Conservation (phyloP, 2,329 filamentous ascomycete genomes). For the Lasiodiplodia theobromae region DNA sequence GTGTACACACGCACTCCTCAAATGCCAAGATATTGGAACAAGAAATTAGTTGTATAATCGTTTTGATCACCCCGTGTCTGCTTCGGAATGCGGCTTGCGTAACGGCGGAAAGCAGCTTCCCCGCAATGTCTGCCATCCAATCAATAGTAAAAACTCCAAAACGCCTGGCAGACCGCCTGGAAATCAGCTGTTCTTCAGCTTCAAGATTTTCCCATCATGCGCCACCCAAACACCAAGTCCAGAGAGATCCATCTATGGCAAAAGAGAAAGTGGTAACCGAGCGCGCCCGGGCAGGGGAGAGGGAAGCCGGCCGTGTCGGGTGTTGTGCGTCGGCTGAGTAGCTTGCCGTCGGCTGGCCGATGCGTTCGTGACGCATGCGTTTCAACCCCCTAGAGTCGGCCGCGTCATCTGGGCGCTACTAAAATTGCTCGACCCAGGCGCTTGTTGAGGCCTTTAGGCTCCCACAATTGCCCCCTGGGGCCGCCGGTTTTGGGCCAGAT, state of each 20-base stretch:
- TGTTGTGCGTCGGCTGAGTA: background rate
- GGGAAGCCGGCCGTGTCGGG: background rate
- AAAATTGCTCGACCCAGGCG: background rate
- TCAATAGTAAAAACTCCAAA: constrained; percentile 11
- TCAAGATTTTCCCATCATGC: constrained; percentile 15
- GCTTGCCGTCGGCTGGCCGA: constrained; percentile 9
- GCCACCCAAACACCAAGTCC: constrained; percentile 21
- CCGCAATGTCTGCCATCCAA: constrained; percentile 9
- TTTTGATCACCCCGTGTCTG: constrained; percentile 10
- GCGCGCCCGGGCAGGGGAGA: constrained; percentile 2
- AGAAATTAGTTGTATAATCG: constrained; percentile 25
- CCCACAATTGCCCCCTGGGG: constrained; percentile 1
- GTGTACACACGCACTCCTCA: constrained; percentile 15
- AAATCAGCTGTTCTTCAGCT: constrained; percentile 14
- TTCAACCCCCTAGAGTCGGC: constrained; percentile 6
- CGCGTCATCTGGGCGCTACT: constrained; percentile 22
- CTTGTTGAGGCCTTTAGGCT: background rate
- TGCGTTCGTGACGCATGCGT: background rate
- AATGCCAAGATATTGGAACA: constrained; percentile 2
- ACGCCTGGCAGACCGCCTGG: constrained; percentile 22
- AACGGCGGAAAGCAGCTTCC: constrained; percentile 7
- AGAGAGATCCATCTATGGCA: constrained; percentile 10
- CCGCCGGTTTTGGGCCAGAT: constrained; percentile 9
- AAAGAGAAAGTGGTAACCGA: constrained; percentile 9
- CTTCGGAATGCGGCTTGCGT: constrained; percentile 5